Percentiles rank a stretch among this genome's conserved stretches.
Evolutionary conservation across 1,139 yeast genomes (phyloP).

Genomic region (Candida labiduridarum): DNA sequence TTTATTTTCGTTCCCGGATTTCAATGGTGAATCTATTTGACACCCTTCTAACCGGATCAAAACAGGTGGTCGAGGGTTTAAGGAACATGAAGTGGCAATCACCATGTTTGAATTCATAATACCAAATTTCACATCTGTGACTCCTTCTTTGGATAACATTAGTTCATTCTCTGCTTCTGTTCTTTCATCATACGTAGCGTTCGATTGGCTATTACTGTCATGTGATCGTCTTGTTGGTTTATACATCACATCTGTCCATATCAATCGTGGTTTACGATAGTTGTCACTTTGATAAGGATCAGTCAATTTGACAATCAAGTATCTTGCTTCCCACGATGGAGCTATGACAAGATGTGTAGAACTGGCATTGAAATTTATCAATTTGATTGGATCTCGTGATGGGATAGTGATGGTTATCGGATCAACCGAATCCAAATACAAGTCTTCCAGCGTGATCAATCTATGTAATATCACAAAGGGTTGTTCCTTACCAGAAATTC

Average conservation of each 20-base stretch:
- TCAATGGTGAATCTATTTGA: constrained; percentile 26
- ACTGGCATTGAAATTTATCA: constrained; percentile 69
- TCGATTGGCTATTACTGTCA: constrained; percentile 19
- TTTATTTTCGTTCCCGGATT: constrained; percentile 18
- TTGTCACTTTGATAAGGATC: constrained; percentile 33
- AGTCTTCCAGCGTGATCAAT: constrained; percentile 26
- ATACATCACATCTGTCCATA: constrained; percentile 40
- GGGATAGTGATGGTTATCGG: constrained; percentile 82
- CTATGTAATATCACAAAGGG: constrained; percentile 76
- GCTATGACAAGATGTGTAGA: constrained; percentile 76
- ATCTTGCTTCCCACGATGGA: constrained; percentile 82
- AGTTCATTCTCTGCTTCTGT: constrained; percentile 30
- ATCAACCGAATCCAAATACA: constrained; percentile 38
- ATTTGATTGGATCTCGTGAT: constrained; percentile 79
- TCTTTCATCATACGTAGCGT: constrained; percentile 22
- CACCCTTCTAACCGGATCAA: constrained; percentile 41
- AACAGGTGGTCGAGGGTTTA: constrained; percentile 39
- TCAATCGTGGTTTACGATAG: constrained; percentile 62
- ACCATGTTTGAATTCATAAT: constrained; percentile 36
- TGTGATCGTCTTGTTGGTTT: constrained; percentile 19
- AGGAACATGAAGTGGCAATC: constrained; percentile 40
- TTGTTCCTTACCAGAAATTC: constrained; percentile 70
- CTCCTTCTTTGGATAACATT: constrained; percentile 79
- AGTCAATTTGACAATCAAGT: constrained; percentile 71
- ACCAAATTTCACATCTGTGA: constrained; percentile 75